Conservation (phyloP, 768 basidiomycete species). For the Austroboletus festivus region DNA sequence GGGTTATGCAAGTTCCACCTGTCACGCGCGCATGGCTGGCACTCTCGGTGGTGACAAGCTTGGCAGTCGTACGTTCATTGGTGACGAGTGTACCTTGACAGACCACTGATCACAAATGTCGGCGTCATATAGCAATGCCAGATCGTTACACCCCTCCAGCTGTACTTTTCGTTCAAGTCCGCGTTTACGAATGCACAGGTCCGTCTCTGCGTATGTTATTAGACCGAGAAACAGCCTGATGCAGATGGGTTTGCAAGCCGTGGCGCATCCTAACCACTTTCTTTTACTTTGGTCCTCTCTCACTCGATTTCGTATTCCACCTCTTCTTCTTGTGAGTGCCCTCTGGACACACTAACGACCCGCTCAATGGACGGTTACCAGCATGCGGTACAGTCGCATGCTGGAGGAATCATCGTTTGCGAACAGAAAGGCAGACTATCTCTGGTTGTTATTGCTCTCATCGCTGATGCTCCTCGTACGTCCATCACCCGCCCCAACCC, state of each 20-base stretch:
- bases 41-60: slow-evolving; percentile 72
- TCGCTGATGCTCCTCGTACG: slow-evolving; percentile 82
- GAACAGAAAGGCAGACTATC: slow-evolving; percentile 88
- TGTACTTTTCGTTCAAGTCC: slow-evolving; percentile 89
- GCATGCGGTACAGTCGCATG: slow-evolving; percentile 97
- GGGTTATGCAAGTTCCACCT: slow-evolving; percentile 89
- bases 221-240: slow-evolving; percentile 8
- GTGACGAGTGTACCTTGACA: not conserved
- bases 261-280: slow-evolving; percentile 92
- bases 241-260: slow-evolving; percentile 43
- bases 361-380: slow-evolving; percentile 25
- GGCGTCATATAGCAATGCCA: slow-evolving; percentile 74
- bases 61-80: slow-evolving; percentile 75
- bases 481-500: not conserved
- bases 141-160: slow-evolving; percentile 82
- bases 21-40: slow-evolving; percentile 86
- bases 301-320: slow-evolving; percentile 93
- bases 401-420: slow-evolving; percentile 96
- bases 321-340: slow-evolving; percentile 93
- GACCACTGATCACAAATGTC: slow-evolving; percentile 5
- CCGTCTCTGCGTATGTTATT: not conserved
- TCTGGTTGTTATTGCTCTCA: slow-evolving; percentile 88
- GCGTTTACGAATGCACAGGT: slow-evolving; percentile 80
- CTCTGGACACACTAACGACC: too few relatives aligned
- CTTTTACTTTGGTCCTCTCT: slow-evolving; percentile 93